Evolutionary conservation across 257 asterid genomes (phyloP).

Genomic region (Solanum chaucha): DNA sequence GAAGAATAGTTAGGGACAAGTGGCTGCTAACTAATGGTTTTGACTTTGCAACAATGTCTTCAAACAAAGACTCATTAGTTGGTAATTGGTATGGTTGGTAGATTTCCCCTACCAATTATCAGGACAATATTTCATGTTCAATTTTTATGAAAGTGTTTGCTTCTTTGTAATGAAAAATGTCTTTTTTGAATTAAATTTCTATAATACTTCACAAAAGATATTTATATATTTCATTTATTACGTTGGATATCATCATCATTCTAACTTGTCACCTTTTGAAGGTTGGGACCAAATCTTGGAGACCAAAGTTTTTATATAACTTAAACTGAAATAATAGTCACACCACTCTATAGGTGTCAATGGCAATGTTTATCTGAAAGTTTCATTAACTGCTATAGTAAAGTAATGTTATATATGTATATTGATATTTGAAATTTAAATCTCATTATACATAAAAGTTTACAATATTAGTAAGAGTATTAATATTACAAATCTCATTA

Average conservation of each 20-base stretch:
- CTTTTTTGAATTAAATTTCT: background rate
- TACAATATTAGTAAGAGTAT: background rate
- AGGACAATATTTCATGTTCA: constrained; percentile 19
- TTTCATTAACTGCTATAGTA: too few species aligned
- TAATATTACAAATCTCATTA: too few species aligned
- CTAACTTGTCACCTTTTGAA: background rate
- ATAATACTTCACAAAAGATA: background rate
- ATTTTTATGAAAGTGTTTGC: constrained; percentile 16
- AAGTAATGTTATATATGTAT: too few species aligned
- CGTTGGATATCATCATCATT: background rate
- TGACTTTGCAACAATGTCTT: constrained; percentile 38
- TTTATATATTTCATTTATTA: background rate
- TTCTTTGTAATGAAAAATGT: background rate
- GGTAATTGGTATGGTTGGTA: constrained; percentile 56
- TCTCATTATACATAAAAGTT: background rate
- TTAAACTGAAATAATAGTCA: background rate
- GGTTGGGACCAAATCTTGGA: background rate
- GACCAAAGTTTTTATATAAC: background rate
- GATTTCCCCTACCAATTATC: constrained; percentile 46
- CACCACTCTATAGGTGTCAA: too few species aligned
- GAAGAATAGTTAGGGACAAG: constrained; percentile 27
- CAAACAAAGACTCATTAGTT: constrained; percentile 19
- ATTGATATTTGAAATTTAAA: background rate
- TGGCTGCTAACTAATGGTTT: constrained; percentile 29
- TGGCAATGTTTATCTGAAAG: too few species aligned